Conservation (phyloP, 148 eudicot genomes). For the Nepenthes gracilis region DNA sequence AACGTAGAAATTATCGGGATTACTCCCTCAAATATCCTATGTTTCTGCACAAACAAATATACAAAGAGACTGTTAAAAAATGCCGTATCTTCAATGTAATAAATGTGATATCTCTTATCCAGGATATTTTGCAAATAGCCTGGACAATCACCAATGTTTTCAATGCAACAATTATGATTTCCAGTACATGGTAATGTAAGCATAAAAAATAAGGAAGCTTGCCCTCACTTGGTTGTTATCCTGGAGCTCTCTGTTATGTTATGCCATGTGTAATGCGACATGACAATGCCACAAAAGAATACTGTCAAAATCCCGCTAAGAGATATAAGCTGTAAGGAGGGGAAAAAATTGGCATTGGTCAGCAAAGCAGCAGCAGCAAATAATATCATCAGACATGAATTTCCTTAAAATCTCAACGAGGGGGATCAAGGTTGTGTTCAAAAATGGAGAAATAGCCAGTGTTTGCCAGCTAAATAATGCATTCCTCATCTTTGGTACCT, state of each 20-base stretch:
- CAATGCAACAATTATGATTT: neutral
- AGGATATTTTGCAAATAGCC: too few species aligned
- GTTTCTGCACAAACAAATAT: too few species aligned
- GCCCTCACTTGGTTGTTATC: conserved; percentile 68
- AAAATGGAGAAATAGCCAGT: neutral
- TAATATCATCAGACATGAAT: too few species aligned
- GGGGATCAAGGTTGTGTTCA: neutral
- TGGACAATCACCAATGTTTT: neutral
- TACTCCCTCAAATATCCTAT: too few species aligned
- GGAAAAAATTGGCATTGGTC: neutral
- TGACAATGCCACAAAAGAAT: conserved; percentile 63
- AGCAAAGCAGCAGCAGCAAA: neutral
- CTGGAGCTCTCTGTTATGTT: conserved; percentile 61
- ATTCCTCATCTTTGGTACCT: conserved; percentile 21
- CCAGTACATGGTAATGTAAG: neutral
- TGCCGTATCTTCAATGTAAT: too few species aligned
- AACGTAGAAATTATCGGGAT: too few species aligned
- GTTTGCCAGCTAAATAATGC: neutral
- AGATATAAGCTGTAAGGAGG: conserved; percentile 37
- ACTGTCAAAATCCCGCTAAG: conserved; percentile 59
- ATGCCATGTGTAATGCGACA: conserved; percentile 79
- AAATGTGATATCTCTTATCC: too few species aligned
- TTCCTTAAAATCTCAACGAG: too few species aligned
- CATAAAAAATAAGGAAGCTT: neutral
- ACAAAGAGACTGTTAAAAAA: too few species aligned